These are phyloP conservation scores for Fusarium irregulare DNA, from an alignment of 2,329 filamentous ascomycete species.

Conservation along the genomic window DNA sequence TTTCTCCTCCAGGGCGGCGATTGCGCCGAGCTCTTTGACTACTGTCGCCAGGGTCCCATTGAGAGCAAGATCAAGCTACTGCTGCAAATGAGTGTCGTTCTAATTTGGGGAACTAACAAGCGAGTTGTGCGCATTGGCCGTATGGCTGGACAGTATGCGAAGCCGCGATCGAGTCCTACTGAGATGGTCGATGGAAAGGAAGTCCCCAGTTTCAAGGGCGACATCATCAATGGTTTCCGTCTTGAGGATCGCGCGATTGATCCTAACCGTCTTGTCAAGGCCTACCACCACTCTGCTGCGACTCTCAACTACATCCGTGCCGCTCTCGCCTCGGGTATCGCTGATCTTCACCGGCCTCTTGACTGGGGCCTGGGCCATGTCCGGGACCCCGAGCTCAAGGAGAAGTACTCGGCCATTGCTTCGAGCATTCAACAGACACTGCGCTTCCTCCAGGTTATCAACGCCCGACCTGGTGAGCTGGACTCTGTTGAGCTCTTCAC, in stretches of 20 bases:
- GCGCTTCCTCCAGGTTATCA: conserved; percentile 93
- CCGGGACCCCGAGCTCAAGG: conserved; percentile 81
- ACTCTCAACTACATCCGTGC: conserved; percentile 94
- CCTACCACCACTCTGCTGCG: conserved; percentile 95
- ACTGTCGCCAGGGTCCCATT: conserved; percentile 89
- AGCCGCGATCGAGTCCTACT: conserved; percentile 88
- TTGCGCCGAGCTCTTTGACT: conserved; percentile 97
- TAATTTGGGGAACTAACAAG: conserved; percentile 86
- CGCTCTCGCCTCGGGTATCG: conserved; percentile 86
- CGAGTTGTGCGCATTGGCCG: conserved; percentile 93
- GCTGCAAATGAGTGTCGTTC: conserved; percentile 94
- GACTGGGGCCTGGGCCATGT: conserved; percentile 97
- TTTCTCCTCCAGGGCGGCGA: conserved; percentile 97
- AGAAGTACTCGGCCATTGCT: conserved; percentile 88
- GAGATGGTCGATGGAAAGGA: conserved; percentile 83
- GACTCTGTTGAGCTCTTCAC: conserved; percentile 96
- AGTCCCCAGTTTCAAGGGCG: conserved; percentile 91
- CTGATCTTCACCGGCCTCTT: conserved; percentile 90
- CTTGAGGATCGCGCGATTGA: conserved; percentile 82
- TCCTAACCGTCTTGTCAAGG: conserved; percentile 83
- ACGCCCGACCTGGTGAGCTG: conserved; percentile 84
- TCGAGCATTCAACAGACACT: conserved; percentile 88
- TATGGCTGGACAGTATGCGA: conserved; percentile 98
- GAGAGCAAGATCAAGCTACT: conserved; percentile 97
- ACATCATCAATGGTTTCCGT: conserved; percentile 92